Evolutionary conservation across 1,284 basidiomycete species (phyloP), one percentile per base, ranked within the genome.

Genomic region (Bjerkandera adusta): DNA sequence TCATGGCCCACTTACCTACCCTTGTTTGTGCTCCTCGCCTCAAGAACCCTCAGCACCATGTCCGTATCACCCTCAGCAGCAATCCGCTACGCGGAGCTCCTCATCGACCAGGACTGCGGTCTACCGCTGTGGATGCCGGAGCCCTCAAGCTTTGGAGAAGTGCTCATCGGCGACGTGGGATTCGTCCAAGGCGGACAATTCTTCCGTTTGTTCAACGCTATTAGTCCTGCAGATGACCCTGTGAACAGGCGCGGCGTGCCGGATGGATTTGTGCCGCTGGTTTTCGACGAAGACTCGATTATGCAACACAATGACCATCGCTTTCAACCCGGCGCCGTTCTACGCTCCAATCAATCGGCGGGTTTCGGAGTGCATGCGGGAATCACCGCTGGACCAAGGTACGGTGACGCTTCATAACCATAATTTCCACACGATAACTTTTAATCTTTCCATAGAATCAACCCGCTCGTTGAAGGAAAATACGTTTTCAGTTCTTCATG

Each of bases 91-190:
- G 47, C 47, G 13, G 41, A 48, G 26, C 25, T 38, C 26, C 47
- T 48, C 18, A 8, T 32, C 29, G 13, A 12, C 12, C 21, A 8
- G 11, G 50, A 50, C 3, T 45, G 49, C 22, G 53, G 53, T 3
- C 36, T 41, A 18, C 42, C 53, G 13, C 38, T 50, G 5, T 54
- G 53, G 53, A 30, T 41, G 21, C 53, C 53, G 1, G 50, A 50
- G 21, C 50, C 47, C 15, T 7, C 21, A 13, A 13, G 18, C 12
- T 36, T 33, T n/a, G 48, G 45, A 5, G 48, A 50, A 27, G 39
- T 53, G 1, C 32, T 36, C 15, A 38, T 57, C 6, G 55, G 53
- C 12, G 55, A 57, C 20, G 51, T 57, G 4, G 55, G 55, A 3
- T 53, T 40, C 42, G 15, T 57, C 15, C 22, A 21, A 1, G 36